phyloP scores from a whole-genome alignment of 2,329 filamentous ascomycete genomes.

The Myotisia sp. region DNA sequence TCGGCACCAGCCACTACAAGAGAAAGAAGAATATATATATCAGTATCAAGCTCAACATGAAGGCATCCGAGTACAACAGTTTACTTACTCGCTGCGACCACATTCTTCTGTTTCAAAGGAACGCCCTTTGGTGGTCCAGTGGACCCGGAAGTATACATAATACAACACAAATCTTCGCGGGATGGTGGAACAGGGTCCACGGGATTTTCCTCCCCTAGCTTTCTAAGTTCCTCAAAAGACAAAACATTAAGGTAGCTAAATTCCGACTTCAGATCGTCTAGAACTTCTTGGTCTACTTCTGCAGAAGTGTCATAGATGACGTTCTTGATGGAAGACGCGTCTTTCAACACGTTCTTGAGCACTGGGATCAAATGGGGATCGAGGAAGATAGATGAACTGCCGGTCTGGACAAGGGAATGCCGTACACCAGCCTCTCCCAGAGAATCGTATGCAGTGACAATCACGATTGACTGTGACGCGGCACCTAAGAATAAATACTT shows the following conservation, averaged over 20 bases:
- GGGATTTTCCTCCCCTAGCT: slow-evolving; percentile 47
- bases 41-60: neutral
- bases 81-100: slow-evolving; percentile 59
- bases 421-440: slow-evolving; percentile 23
- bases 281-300: slow-evolving; percentile 34
- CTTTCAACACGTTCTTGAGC: slow-evolving; percentile 39
- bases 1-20: slow-evolving; percentile 62
- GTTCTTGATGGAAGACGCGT: slow-evolving; percentile 38
- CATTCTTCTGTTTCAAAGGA: slow-evolving; percentile 60
- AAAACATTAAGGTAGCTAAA: slow-evolving; percentile 37
- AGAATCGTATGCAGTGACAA: slow-evolving; percentile 48
- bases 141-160: slow-evolving; percentile 67
- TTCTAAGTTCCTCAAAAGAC: slow-evolving; percentile 38
- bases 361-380: slow-evolving; percentile 30
- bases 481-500: slow-evolving; percentile 32
- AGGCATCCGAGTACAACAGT: no score
- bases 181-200: slow-evolving; percentile 54
- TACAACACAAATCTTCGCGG: slow-evolving; percentile 61
- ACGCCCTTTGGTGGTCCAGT: slow-evolving; percentile 78
- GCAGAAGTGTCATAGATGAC: slow-evolving; percentile 42
- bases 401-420: slow-evolving; percentile 22
- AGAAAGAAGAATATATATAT: slow-evolving; percentile 8
- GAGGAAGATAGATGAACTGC: slow-evolving; percentile 22
- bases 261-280: slow-evolving; percentile 37
- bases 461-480: slow-evolving; percentile 70